phyloP scores from a whole-genome alignment of 2,329 filamentous ascomycete genomes.

The Pseudocercospora fuligena region DNA sequence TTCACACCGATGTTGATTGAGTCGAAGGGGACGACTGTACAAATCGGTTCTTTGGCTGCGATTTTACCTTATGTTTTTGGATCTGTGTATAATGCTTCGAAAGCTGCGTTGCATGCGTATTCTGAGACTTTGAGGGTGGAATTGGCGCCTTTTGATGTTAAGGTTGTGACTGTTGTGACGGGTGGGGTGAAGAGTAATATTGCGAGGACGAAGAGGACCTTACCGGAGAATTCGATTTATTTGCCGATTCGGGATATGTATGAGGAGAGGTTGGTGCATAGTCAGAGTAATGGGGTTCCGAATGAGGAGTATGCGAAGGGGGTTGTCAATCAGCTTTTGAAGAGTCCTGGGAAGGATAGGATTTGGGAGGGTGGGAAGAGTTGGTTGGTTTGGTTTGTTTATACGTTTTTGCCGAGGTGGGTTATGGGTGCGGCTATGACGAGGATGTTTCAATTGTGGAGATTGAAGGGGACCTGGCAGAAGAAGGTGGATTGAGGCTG shows the following conservation, averaged over 20 bases:
- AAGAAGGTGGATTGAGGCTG: slow-evolving; percentile 34
- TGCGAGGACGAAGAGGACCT: slow-evolving; percentile 55
- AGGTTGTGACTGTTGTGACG: slow-evolving; percentile 57
- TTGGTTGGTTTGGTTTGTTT: slow-evolving; percentile 55
- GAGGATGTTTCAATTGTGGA: slow-evolving; percentile 58
- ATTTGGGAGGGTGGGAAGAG: slow-evolving; percentile 61
- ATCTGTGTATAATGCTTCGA: slow-evolving; percentile 61
- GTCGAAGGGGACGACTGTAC: slow-evolving; percentile 50
- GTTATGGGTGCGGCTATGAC: slow-evolving; percentile 50
- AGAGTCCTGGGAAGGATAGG: slow-evolving; percentile 43
- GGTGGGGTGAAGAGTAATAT: slow-evolving; percentile 66
- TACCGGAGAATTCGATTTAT: slow-evolving; percentile 58
- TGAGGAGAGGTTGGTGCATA: slow-evolving; percentile 56
- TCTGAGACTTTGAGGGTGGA: slow-evolving; percentile 64
- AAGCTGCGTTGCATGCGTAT: slow-evolving; percentile 64
- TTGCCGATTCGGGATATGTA: slow-evolving; percentile 58
- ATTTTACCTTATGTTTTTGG: slow-evolving; percentile 51
- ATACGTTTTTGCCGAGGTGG: slow-evolving; percentile 52
- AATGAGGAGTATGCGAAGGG: slow-evolving; percentile 59
- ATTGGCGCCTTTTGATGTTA: slow-evolving; percentile 56
- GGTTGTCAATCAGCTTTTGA: slow-evolving; percentile 59
- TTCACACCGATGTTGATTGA: slow-evolving; percentile 60
- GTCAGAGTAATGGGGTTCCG: slow-evolving; percentile 59
- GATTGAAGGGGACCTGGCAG: slow-evolving; percentile 40
- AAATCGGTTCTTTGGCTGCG: slow-evolving; percentile 51